A percentile compares a stretch with the other conserved stretches of the same genome.
phyloP scores from a whole-genome alignment of 1,284 basidiomycete genomes.

The Lignosus rhinocerotis region DNA sequence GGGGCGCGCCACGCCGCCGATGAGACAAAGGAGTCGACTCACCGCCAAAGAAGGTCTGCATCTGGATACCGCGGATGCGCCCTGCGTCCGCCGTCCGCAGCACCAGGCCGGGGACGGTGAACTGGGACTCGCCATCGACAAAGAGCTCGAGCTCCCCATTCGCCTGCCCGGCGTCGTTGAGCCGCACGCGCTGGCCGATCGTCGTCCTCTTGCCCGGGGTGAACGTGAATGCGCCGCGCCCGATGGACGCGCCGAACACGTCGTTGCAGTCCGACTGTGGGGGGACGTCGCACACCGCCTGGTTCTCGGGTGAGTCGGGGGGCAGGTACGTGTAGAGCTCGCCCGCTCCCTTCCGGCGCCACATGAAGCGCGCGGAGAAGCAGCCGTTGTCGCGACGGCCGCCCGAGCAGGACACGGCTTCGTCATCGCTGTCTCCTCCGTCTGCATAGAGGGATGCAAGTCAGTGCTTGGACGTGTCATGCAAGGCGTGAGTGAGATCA shows the following conservation, averaged over 20 bases:
- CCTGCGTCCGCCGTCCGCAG: conserved; percentile 45
- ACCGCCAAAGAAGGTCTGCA: conserved; percentile 72
- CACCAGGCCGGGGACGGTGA: conserved; percentile 51
- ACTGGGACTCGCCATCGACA: conserved; percentile 57
- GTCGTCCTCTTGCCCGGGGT: conserved; percentile 60
- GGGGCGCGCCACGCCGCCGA: background rate
- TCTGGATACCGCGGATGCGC: conserved; percentile 59
- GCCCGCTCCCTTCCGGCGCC: conserved; percentile 48
- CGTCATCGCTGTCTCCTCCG: conserved; percentile 48
- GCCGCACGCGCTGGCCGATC: conserved; percentile 56
- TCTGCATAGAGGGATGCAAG: conserved; percentile 32
- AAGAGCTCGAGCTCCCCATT: conserved; percentile 59
- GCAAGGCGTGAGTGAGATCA: background rate
- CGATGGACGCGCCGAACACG: conserved; percentile 68
- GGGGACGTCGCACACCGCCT: conserved; percentile 51
- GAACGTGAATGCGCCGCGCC: conserved; percentile 70
- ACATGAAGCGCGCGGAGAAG: conserved; percentile 62
- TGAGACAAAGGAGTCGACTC: conserved; percentile 21
- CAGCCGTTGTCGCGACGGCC: conserved; percentile 47
- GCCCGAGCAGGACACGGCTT: conserved; percentile 49
- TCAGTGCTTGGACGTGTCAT: background rate
- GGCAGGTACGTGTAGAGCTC: conserved; percentile 67
- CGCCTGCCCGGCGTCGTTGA: conserved; percentile 59
- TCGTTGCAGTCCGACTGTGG: conserved; percentile 59
- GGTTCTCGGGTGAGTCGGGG: conserved; percentile 57